A percentile compares a stretch with the other conserved stretches of the same genome.
Evolutionary conservation across 2,329 filamentous ascomycete genomes (phyloP).

Genomic region (Penicillium janthinellum): DNA sequence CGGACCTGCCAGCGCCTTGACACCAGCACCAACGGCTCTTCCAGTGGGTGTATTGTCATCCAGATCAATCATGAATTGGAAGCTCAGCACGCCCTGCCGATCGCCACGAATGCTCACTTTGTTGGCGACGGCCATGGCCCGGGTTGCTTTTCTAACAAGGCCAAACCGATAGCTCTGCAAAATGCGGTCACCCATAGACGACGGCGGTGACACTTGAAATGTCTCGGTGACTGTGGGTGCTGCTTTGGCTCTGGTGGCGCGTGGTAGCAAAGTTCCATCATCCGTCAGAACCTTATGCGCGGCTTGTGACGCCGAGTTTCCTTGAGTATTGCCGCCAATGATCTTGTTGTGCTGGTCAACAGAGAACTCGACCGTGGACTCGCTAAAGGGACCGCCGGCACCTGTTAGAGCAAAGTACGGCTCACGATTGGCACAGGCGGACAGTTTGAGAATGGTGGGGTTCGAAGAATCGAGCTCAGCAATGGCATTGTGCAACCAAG

Average conservation of each 20-base stretch:
- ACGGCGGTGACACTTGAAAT: constrained; percentile 60
- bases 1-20: constrained; percentile 29
- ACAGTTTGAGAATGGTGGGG: constrained; percentile 72
- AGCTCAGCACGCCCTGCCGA: constrained; percentile 81
- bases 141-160: constrained; percentile 78
- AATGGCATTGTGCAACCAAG: constrained; percentile 55
- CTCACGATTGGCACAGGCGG: constrained; percentile 59
- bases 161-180: constrained; percentile 84
- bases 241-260: constrained; percentile 38
- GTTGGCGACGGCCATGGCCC: constrained; percentile 89
- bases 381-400: constrained; percentile 59
- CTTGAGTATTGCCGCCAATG: constrained; percentile 23
- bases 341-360: constrained; percentile 44
- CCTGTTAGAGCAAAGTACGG: constrained; percentile 77
- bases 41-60: constrained; percentile 56
- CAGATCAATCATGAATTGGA: constrained; percentile 95
- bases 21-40: constrained; percentile 26
- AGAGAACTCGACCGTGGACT: constrained; percentile 62
- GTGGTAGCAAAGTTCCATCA: constrained; percentile 39
- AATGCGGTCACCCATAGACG: constrained; percentile 59
- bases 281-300: constrained; percentile 37
- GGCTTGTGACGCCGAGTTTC: constrained; percentile 21
- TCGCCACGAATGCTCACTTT: constrained; percentile 93
- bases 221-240: constrained; percentile 52
- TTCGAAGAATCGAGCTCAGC: constrained; percentile 62